These are phyloP conservation scores for Fusarium pseudoanthophilum DNA, from an alignment of 2,329 filamentous ascomycete species.

Conservation along the genomic window DNA sequence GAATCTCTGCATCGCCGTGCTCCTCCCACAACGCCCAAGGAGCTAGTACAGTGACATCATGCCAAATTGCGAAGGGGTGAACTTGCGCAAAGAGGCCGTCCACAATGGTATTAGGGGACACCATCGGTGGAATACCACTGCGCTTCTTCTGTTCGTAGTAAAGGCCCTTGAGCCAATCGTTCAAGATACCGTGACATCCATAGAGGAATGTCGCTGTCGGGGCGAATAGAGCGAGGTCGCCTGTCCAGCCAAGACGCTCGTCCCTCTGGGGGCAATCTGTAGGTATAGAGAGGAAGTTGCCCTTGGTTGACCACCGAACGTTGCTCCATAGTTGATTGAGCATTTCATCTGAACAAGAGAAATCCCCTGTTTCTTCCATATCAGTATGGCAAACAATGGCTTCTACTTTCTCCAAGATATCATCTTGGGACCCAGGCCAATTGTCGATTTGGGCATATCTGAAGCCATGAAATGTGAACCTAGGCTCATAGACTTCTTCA, in stretches of 20 bases:
- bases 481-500: slow-evolving; percentile 50
- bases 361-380: slow-evolving; percentile 60
- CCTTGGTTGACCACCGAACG: slow-evolving; percentile 64
- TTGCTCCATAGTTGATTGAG: slow-evolving; percentile 67
- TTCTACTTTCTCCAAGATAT: slow-evolving; percentile 35
- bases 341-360: slow-evolving; percentile 61
- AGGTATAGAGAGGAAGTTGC: slow-evolving; percentile 67
- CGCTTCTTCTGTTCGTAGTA: not conserved
- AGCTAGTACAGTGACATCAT: not conserved
- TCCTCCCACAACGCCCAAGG: not conserved
- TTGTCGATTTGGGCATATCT: slow-evolving; percentile 59
- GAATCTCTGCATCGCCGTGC: accelerated
- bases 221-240: slow-evolving; percentile 59
- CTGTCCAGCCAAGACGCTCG: slow-evolving; percentile 64
- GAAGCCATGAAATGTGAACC: slow-evolving; percentile 65
- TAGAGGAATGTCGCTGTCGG: slow-evolving; percentile 65
- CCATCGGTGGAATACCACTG: not conserved
- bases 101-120: not conserved
- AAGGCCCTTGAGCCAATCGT: slow-evolving; percentile 23
- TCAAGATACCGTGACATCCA: slow-evolving; percentile 58
- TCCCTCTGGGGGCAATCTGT: slow-evolving; percentile 61
- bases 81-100: not conserved
- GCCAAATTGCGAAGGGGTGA: not conserved
- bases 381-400: slow-evolving; percentile 61
- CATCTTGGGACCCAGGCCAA: slow-evolving; percentile 43